Evolutionary conservation across 2,329 filamentous ascomycete genomes (phyloP).

Genomic region (Fragosphaeria purpurea): DNA sequence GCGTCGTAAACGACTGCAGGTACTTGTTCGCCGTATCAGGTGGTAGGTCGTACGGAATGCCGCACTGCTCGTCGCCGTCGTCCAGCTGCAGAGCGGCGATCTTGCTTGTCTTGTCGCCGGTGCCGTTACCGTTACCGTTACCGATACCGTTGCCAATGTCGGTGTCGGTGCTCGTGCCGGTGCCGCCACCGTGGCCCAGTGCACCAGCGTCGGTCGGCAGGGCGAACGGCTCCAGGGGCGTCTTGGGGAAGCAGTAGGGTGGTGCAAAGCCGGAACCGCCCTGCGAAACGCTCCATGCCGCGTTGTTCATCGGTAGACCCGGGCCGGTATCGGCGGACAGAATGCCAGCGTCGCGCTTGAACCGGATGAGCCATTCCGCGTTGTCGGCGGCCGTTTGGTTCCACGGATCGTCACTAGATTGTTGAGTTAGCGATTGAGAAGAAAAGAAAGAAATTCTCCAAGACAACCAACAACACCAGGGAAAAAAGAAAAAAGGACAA

Average conservation of each 20-base stretch:
- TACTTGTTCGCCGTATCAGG: slow-evolving; percentile 37
- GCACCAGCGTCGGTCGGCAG: slow-evolving; percentile 19
- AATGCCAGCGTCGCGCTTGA: slow-evolving; percentile 49
- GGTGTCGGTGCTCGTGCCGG: slow-evolving; percentile 21
- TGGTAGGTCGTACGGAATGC: slow-evolving; percentile 27
- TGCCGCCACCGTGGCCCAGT: slow-evolving; percentile 26
- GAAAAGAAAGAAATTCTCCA: not conserved
- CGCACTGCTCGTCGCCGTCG: slow-evolving; percentile 19
- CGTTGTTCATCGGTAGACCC: slow-evolving; percentile 30
- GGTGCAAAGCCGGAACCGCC: slow-evolving; percentile 47
- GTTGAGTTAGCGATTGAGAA: not conserved
- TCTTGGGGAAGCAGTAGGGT: slow-evolving; percentile 40
- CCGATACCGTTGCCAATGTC: slow-evolving; percentile 15
- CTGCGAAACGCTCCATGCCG: slow-evolving; percentile 36
- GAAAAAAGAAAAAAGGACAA: not conserved
- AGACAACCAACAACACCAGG: not conserved
- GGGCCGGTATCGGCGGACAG: slow-evolving; percentile 37
- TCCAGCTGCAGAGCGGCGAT: slow-evolving; percentile 12
- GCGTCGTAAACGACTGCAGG: slow-evolving; percentile 32
- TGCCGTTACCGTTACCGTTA: slow-evolving; percentile 26
- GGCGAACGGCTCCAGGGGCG: slow-evolving; percentile 24
- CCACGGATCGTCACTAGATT: slow-evolving; percentile 48
- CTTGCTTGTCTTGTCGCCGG: slow-evolving; percentile 16
- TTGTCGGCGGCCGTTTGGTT: slow-evolving; percentile 56
- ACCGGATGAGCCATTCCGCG: slow-evolving; percentile 51